Evolutionary conservation across 495 filamentous ascomycete genomes (phyloP), one percentile per base, ranked within the genome.

Genomic region (Penicillium robsamsonii): DNA sequence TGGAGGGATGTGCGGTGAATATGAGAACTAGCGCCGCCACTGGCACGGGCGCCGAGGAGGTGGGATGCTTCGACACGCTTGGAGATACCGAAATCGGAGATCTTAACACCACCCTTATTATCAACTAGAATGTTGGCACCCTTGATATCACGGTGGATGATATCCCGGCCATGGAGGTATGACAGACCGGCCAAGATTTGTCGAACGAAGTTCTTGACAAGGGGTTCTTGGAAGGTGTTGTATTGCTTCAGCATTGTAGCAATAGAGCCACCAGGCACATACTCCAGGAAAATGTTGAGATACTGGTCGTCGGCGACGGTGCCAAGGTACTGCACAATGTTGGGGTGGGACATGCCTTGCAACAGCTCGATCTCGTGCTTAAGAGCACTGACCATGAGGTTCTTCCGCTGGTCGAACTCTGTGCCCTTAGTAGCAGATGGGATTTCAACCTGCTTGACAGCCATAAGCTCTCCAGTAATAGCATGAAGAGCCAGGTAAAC

Each of bases 251-350:
- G 86, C 90, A 99, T 96, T 6, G 90, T 92, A 38, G 95, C 93
- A 33, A 99, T 95, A 13, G 93, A 97, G 29, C 94, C 94, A 69
- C 94, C 94, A 31, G 94, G 91, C 8, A 99, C 94, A 73, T 99
- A 99, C 73, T 99, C 94, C 64, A 99, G 83, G 85, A 99, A 99
- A 87, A 99, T 99, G 77, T 99, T 99, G 61, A 99, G 84, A 63
- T 96, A 88, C 51, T 90, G 83, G 53, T 91, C 87, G 56, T 96
- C 93, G 33, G 91, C 91, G 63, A 89, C 89, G 46, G 91, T 96
- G 42, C 93, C 94, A 35, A 97, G 85, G 65, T 99, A 99, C 65
- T 96, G 95, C 64, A 99, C 94, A 67, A 99, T 97, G 67, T 99
- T 97, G 40, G 89, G 84, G 64, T 99, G 94, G 58, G 95, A 91